These are phyloP conservation scores for Suhomyces choctaworum DNA, from an alignment of 1,139 yeast genomes.

Conservation along the genomic window DNA sequence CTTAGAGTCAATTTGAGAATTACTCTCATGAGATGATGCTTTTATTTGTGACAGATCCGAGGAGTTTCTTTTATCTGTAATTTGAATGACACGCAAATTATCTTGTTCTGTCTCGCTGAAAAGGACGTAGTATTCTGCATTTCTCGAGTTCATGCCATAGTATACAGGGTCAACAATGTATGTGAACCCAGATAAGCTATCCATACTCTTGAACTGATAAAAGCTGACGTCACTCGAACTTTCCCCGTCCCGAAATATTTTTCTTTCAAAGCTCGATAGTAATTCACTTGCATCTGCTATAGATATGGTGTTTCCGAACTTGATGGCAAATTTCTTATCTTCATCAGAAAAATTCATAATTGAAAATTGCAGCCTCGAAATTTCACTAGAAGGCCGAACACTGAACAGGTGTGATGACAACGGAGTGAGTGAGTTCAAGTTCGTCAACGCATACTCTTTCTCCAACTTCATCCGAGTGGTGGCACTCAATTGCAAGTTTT, in stretches of 20 bases:
- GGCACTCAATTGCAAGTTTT: background rate
- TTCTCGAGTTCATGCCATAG: background rate
- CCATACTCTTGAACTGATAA: background rate
- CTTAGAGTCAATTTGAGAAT: too few relatives aligned
- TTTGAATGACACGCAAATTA: slow-evolving; percentile 1
- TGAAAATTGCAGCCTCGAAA: background rate
- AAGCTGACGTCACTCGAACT: background rate
- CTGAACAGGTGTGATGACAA: too few relatives aligned
- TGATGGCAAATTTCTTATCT: slow-evolving; percentile 1
- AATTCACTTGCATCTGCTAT: slow-evolving; percentile 1
- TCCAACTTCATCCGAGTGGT: background rate
- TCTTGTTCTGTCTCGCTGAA: background rate
- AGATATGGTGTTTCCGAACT: background rate
- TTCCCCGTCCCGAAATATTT: background rate
- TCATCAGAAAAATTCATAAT: slow-evolving; percentile 1
- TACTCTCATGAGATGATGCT: too few relatives aligned
- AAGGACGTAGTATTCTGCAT: slow-evolving; percentile 1
- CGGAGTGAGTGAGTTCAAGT: too few relatives aligned
- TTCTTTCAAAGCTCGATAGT: background rate
- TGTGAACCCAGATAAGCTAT: background rate
- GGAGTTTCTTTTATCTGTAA: background rate
- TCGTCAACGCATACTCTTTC: too few relatives aligned
- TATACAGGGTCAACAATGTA: background rate
- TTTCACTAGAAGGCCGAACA: background rate
- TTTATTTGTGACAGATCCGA: background rate